These are phyloP conservation scores for Tilletia caries DNA, from an alignment of 1,284 basidiomycete species.

Conservation along the genomic window DNA sequence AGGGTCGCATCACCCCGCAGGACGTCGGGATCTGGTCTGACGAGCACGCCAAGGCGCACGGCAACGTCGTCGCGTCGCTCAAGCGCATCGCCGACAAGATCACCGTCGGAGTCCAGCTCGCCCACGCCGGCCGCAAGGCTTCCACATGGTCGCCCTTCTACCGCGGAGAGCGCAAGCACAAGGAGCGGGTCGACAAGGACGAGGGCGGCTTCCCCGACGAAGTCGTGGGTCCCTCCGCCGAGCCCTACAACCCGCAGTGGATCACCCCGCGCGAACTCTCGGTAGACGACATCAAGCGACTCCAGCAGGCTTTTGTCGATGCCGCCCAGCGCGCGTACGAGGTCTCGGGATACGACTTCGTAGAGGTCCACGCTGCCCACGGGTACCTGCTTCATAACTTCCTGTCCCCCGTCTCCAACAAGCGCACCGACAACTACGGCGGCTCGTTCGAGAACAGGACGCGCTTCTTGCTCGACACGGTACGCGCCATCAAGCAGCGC, in stretches of 20 bases:
- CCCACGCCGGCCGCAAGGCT: slow-evolving; percentile 73
- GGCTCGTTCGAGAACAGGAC: slow-evolving; percentile 47
- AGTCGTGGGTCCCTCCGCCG: slow-evolving; percentile 63
- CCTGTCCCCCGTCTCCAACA: slow-evolving; percentile 42
- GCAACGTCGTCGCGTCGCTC: slow-evolving; percentile 70
- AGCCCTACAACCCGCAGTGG: slow-evolving; percentile 61
- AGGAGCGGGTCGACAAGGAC: slow-evolving; percentile 26
- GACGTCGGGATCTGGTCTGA: slow-evolving; percentile 72
- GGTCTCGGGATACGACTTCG: slow-evolving; percentile 63
- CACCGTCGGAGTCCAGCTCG: slow-evolving; percentile 73
- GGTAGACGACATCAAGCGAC: slow-evolving; percentile 61
- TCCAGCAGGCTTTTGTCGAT: slow-evolving; percentile 67
- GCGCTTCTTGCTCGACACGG: slow-evolving; percentile 33
- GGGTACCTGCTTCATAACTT: slow-evolving; percentile 66
- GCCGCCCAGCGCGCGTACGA: slow-evolving; percentile 62
- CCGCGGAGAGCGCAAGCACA: slow-evolving; percentile 53
- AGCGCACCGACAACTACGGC: slow-evolving; percentile 51
- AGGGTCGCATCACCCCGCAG: slow-evolving; percentile 66
- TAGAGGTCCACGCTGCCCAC: slow-evolving; percentile 61
- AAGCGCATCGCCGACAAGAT: slow-evolving; percentile 63
- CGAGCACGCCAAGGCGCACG: slow-evolving; percentile 66
- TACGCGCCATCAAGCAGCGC: slow-evolving; percentile 32
- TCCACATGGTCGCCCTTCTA: slow-evolving; percentile 55
- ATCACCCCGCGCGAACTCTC: slow-evolving; percentile 64
- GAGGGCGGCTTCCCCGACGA: slow-evolving; percentile 70